phyloP scores from a whole-genome alignment of 179 eudicot species.

The Corrigiola litoralis region DNA sequence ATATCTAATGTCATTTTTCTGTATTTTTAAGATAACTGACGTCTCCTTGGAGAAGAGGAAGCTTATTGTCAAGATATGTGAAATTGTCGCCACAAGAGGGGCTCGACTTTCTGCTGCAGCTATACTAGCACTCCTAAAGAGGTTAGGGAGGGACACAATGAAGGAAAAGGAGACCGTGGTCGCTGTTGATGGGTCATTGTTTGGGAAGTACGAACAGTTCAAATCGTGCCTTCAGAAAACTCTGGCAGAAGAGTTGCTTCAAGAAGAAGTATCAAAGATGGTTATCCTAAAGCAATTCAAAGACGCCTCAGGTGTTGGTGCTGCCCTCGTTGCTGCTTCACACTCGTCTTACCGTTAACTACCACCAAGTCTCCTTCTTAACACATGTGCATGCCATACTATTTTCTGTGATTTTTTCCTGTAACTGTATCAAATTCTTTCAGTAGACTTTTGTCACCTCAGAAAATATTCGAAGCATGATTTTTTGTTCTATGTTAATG shows the following conservation, averaged over 20 bases:
- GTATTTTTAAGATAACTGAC: slow-evolving; percentile 13
- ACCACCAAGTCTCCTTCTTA: not conserved
- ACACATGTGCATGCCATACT: not conserved
- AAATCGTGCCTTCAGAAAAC: slow-evolving; percentile 42
- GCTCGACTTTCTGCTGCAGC: slow-evolving; percentile 86
- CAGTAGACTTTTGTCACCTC: too few relatives aligned
- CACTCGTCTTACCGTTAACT: slow-evolving; percentile 24
- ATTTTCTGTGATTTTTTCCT: not conserved
- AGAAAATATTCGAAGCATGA: too few relatives aligned
- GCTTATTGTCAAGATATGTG: slow-evolving; percentile 61
- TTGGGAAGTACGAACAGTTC: slow-evolving; percentile 36
- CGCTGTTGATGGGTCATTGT: slow-evolving; percentile 76
- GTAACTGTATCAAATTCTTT: not conserved
- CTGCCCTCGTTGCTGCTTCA: slow-evolving; percentile 69
- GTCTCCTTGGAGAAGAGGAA: slow-evolving; percentile 51
- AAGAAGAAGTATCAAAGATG: slow-evolving; percentile 23
- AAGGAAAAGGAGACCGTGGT: slow-evolving; percentile 44
- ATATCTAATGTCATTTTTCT: not conserved
- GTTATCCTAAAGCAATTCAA: slow-evolving; percentile 36
- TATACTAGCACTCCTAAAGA: slow-evolving; percentile 66
- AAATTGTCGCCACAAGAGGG: slow-evolving; percentile 60
- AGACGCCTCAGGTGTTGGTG: slow-evolving; percentile 68
- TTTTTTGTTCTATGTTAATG: too few relatives aligned
- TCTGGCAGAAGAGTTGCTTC: slow-evolving; percentile 40
- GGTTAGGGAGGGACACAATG: slow-evolving; percentile 48